Evolutionary conservation across 805 yeast species (phyloP).

Genomic region (Tetrapisispora pingtungensis): DNA sequence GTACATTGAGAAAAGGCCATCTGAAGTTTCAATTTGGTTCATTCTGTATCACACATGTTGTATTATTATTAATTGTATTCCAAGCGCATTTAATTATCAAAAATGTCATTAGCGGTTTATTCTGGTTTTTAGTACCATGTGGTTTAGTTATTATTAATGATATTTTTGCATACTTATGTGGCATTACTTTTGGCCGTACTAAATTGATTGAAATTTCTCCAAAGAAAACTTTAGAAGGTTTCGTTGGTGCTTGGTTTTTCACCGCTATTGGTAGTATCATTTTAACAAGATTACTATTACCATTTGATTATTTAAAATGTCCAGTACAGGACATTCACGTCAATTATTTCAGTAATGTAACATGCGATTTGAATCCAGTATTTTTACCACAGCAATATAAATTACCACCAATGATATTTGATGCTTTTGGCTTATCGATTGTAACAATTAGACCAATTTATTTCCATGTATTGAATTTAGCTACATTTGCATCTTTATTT

Average conservation of each 20-base stretch:
- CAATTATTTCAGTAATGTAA: constrained; percentile 51
- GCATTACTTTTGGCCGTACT: constrained; percentile 90
- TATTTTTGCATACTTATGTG: constrained; percentile 93
- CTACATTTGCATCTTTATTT: constrained; percentile 90
- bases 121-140: constrained; percentile 91
- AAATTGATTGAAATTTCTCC: constrained; percentile 91
- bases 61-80: constrained; percentile 75
- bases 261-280: constrained; percentile 67
- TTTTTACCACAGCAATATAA: constrained; percentile 71
- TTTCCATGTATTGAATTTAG: constrained; percentile 75
- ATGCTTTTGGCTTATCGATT: constrained; percentile 36
- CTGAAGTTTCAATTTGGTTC: constrained; percentile 90
- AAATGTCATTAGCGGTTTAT: constrained; percentile 80
- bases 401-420: constrained; percentile 59
- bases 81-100: constrained; percentile 90
- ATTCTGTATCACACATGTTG: constrained; percentile 90
- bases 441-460: constrained; percentile 76
- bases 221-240: constrained; percentile 95
- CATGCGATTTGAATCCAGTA: constrained; percentile 83
- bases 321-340: constrained; percentile 63
- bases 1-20: constrained; percentile 79
- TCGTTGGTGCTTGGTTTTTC: constrained; percentile 94
- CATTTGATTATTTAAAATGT: constrained; percentile 71
- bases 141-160: constrained; percentile 89
- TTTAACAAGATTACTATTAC: constrained; percentile 53